Evolutionary conservation across 768 basidiomycete genomes (phyloP), one percentile per base, ranked within the genome.

Genomic region (Tulasnella calospora): DNA sequence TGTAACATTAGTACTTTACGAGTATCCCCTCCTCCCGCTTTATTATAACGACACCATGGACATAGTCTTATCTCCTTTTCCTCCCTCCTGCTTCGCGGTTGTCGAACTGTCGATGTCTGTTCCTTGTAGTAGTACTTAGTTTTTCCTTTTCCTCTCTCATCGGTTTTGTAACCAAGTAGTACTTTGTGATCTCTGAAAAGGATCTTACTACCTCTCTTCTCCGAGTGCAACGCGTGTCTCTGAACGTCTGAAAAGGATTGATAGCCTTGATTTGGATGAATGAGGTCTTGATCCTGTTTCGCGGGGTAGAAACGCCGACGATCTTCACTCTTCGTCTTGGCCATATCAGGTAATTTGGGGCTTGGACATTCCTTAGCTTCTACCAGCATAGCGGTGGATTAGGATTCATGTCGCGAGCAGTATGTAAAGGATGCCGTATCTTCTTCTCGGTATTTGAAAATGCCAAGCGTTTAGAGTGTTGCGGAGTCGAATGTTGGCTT

Each of bases 101-200:
- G 10, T 35, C 33, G 61, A 67, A 67, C 27, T 67, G 61, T 67
- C 61, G 61, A 67, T 67, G 61, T 30, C 33, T 67, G 27, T 67
- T 67, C 61, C 15, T 67, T 67, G 61, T 67, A 67, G 61, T 67
- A 67, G 61, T 67, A 27, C 61, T 27, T 67, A 67, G 8, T 67
- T 67, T 67, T 67, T 33, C 21, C 19, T 17, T 17, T 35, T 35
- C 17, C 33, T 67, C 61, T 33, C 12, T 33, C 17, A 4, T 27
- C 61, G 21, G 51, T 23, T 51, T 23, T 51, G 51, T 51, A 51
- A 51, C 51, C 51, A n/a, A 67, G 61, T 67, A 67, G 61, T 67
- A 67, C 27, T 67, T 67, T 30, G 61, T 35, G 61, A 67, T 67
- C 61, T 67, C 61, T 67, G 61, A 67, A 67, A 67, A 67, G 61